Evolutionary conservation across 2,329 filamentous ascomycete genomes (phyloP).

Genomic region (Fusarium aywerte): DNA sequence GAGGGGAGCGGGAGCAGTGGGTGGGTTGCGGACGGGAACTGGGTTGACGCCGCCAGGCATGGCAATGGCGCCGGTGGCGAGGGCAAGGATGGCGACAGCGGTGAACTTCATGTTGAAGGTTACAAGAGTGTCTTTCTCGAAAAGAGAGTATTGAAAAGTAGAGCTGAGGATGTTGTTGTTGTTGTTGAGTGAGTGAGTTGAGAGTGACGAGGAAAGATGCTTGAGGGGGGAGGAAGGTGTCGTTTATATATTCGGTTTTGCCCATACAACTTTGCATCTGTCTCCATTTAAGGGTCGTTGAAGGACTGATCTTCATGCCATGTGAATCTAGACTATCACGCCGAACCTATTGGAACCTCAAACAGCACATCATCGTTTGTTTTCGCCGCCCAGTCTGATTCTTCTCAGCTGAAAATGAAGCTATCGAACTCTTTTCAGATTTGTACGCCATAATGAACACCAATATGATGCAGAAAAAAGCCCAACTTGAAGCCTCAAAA

Average conservation of each 20-base stretch:
- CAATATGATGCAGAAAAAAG: neutral
- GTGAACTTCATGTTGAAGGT: slow-evolving; percentile 31
- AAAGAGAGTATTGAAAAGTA: slow-evolving; percentile 14
- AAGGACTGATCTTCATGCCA: neutral
- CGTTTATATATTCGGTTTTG: slow-evolving; percentile 11
- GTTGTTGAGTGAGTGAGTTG: slow-evolving; percentile 11
- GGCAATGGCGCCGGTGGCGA: slow-evolving; percentile 21
- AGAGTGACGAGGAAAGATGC: slow-evolving; percentile 17
- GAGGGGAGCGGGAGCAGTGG: no score
- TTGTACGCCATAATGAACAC: neutral
- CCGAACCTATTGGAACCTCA: neutral
- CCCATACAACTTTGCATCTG: rapidly evolving
- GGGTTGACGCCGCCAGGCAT: slow-evolving; percentile 7
- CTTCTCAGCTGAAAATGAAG: neutral
- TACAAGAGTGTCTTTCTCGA: slow-evolving; percentile 13
- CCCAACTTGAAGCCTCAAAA: neutral
- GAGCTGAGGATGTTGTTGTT: neutral
- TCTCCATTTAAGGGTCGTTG: rapidly evolving
- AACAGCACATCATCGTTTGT: neutral
- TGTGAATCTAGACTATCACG: neutral
- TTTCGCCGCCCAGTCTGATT: neutral
- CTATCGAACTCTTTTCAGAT: slow-evolving; percentile 28
- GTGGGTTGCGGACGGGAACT: no score
- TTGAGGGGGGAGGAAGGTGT: neutral
- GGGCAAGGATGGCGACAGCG: slow-evolving; percentile 6